Percentiles rank a stretch among this genome's conserved stretches.
phyloP scores from a whole-genome alignment of 768 basidiomycete genomes.

The Grammothele lineata region DNA sequence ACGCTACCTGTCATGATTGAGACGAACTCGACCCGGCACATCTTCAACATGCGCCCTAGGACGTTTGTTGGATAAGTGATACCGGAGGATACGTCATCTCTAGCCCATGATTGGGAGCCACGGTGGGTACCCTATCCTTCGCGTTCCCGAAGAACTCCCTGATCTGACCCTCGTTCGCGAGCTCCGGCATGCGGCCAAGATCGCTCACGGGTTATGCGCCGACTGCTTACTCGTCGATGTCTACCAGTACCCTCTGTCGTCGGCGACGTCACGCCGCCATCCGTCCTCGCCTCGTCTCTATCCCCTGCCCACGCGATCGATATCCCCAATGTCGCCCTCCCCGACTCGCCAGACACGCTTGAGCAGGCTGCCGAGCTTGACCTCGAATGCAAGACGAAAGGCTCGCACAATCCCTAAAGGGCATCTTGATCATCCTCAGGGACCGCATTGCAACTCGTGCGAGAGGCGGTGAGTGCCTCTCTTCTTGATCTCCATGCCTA shows the following conservation, averaged over 20 bases:
- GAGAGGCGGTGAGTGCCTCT: conserved; percentile 25
- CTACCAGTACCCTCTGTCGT: conserved; percentile 51
- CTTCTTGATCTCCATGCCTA: conserved; percentile 18
- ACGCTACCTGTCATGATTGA: conserved; percentile 56
- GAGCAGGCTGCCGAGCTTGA: conserved; percentile 11
- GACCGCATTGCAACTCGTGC: conserved; percentile 33
- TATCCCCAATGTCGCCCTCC: conserved; percentile 34
- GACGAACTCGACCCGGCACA: conserved; percentile 86
- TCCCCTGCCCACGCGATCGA: conserved; percentile 1
- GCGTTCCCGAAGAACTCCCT: conserved; percentile 75
- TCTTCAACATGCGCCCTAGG: conserved; percentile 46
- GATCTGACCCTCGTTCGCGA: conserved; percentile 59
- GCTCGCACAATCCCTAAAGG: conserved; percentile 27
- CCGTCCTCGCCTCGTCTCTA: conserved; percentile 5
- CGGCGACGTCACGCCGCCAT: conserved; percentile 25
- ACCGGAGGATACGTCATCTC: too few species aligned
- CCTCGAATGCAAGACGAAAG: conserved; percentile 15
- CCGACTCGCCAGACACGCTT: conserved; percentile 32
- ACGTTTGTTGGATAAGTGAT: conserved; percentile 53
- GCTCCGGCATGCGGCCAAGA: conserved; percentile 66
- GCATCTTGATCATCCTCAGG: conserved; percentile 34
- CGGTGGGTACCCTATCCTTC: conserved; percentile 43
- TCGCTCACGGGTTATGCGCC: conserved; percentile 75
- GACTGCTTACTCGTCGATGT: conserved; percentile 68
- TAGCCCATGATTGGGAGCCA: not conserved